These are phyloP conservation scores for Euphrasia confusa DNA, from an alignment of 257 asterid genomes.

Conservation along the genomic window DNA sequence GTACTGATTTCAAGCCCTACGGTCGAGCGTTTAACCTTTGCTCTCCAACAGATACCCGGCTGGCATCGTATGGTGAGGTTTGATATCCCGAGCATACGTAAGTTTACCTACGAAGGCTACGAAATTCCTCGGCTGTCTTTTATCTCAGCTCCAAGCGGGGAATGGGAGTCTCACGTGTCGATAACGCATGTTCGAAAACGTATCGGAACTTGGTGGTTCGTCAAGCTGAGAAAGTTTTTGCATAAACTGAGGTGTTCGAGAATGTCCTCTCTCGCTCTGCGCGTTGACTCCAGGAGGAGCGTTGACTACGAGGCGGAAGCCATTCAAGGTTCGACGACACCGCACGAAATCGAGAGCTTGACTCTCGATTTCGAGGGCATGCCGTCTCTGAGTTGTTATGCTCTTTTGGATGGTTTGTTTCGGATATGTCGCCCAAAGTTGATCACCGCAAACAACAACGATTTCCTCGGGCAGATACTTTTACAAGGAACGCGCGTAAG, in stretches of 20 bases:
- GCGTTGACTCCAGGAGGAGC: no score
- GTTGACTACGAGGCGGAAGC: no score
- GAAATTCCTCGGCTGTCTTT: constrained; percentile 13
- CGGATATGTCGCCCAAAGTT: no score
- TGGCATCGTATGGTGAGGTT: background rate
- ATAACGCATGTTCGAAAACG: background rate
- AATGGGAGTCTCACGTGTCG: constrained; percentile 5
- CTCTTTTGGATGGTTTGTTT: no score
- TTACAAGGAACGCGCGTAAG: no score
- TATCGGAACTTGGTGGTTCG: background rate
- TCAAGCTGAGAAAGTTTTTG: background rate
- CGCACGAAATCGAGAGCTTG: no score
- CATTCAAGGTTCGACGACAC: no score
- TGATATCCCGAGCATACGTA: constrained; percentile 14
- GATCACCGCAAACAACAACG: no score
- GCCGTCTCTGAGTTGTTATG: no score
- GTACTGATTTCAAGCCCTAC: constrained; percentile 7
- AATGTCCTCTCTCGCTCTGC: background rate
- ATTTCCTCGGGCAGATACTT: no score
- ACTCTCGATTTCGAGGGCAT: no score
- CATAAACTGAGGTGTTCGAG: background rate
- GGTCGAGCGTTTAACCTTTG: constrained; percentile 14
- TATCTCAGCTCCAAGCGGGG: background rate
- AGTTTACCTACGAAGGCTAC: background rate
- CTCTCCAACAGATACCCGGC: background rate